phyloP scores from a whole-genome alignment of 2,329 filamentous ascomycete species.

The Xylaria sp. region DNA sequence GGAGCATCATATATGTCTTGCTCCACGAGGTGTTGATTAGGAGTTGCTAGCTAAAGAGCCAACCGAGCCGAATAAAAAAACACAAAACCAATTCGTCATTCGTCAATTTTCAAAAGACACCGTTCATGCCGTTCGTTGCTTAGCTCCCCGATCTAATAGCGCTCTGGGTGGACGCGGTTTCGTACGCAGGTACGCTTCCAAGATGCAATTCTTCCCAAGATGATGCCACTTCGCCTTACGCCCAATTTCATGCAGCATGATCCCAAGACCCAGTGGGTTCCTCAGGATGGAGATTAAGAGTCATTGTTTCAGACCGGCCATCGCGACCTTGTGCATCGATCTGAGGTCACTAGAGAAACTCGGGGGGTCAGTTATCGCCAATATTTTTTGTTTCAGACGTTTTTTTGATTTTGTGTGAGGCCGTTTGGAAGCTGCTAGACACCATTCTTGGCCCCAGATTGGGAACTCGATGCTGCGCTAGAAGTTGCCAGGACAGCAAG shows the following conservation, averaged over 20 bases:
- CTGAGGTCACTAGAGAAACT: too few species aligned
- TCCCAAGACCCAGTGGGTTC: conserved; percentile 20
- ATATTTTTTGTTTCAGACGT: too few species aligned
- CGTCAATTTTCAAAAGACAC: conserved; percentile 18
- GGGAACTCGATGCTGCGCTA: too few species aligned
- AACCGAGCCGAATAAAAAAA: conserved; percentile 1
- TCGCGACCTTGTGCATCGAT: conserved; percentile 41
- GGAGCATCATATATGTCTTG: conserved; percentile 2
- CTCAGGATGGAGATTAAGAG: conserved; percentile 7
- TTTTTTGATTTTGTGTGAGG: too few species aligned
- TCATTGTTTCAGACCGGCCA: conserved; percentile 39
- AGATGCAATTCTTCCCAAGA: conserved; percentile 21
- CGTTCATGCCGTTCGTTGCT: conserved; percentile 21
- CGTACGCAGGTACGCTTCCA: conserved; percentile 14
- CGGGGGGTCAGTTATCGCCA: too few species aligned
- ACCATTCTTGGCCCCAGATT: too few species aligned
- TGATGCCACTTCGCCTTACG: conserved; percentile 35
- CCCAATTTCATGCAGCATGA: conserved; percentile 34
- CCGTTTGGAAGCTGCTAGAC: too few species aligned
- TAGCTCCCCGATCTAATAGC: conserved; percentile 12
- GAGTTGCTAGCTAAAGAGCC: conserved; percentile 9
- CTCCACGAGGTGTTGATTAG: conserved; percentile 16
- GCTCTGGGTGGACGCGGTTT: conserved; percentile 18
- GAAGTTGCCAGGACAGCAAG: too few species aligned
- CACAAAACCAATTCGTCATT: conserved; percentile 9